Conservation (phyloP, 345 rosid species). For the Citrus glauca region DNA sequence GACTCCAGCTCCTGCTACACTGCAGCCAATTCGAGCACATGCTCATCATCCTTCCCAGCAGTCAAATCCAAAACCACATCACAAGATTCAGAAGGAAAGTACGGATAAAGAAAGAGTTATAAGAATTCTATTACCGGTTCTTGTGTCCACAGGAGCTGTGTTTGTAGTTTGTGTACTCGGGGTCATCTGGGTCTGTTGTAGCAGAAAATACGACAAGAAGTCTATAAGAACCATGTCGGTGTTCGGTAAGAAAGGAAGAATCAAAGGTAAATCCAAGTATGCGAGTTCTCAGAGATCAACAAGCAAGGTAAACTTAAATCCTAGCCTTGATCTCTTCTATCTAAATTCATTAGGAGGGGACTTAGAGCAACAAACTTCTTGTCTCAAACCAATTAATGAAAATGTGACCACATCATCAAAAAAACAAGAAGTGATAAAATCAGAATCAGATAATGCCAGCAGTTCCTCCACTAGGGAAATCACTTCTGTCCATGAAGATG, state of each 20-base stretch:
- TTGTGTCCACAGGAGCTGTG: conserved; percentile 53
- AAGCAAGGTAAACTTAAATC: conserved; percentile 62
- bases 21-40: conserved; percentile 27
- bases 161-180: conserved; percentile 50
- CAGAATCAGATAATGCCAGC: conserved; percentile 47
- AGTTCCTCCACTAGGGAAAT: conserved; percentile 72
- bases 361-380: conserved; percentile 54
- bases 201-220: conserved; percentile 24
- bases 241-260: conserved; percentile 32
- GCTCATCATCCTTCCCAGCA: conserved; percentile 36
- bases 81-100: conserved; percentile 25
- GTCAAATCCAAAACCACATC: conserved; percentile 22
- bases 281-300: conserved; percentile 35
- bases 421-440: conserved; percentile 21
- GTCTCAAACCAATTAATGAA: conserved; percentile 25
- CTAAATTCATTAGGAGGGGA: conserved; percentile 57
- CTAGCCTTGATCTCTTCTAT: conserved; percentile 66
- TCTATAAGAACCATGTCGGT: conserved; percentile 21
- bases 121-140: conserved; percentile 46
- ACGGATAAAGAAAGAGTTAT: conserved; percentile 24
- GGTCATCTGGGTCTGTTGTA: conserved; percentile 47
- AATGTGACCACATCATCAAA: conserved; percentile 16
- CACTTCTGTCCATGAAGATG: conserved; percentile 47
- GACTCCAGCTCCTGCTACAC: conserved; percentile 44
- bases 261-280: conserved; percentile 36